Evolutionary conservation across 257 asterid genomes (phyloP).

Genomic region (Fraxinus anomala): DNA sequence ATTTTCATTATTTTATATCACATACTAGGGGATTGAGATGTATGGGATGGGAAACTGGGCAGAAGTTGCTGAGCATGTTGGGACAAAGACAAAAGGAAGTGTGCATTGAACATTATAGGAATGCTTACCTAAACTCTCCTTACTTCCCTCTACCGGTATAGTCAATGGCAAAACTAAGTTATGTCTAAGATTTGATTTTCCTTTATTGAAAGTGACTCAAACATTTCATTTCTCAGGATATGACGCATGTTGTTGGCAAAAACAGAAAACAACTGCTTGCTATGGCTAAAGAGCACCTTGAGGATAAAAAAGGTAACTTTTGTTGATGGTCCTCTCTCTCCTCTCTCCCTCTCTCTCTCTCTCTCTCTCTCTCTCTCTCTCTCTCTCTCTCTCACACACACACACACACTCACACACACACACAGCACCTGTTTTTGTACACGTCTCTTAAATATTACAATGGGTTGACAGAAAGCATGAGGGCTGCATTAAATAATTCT

Average conservation of each 20-base stretch:
- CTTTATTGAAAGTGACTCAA: conserved; percentile 12
- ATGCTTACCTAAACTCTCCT: conserved; percentile 75
- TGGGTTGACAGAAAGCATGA: not conserved
- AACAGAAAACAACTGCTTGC: conserved; percentile 78
- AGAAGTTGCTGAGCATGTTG: conserved; percentile 88
- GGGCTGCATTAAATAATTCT: not conserved
- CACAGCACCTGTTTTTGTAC: not conserved
- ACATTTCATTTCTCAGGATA: conserved; percentile 54
- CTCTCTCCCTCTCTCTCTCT: too few relatives aligned
- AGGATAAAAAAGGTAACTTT: conserved; percentile 68
- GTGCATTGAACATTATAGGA: conserved; percentile 73
- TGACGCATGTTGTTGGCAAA: conserved; percentile 78
- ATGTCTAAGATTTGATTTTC: conserved; percentile 11
- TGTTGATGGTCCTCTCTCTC: conserved; percentile 3
- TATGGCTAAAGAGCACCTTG: conserved; percentile 67
- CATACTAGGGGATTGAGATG: conserved; percentile 75
- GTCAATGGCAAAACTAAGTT: conserved; percentile 25
- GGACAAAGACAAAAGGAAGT: conserved; percentile 76
- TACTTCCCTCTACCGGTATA: conserved; percentile 84
- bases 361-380: conserved; percentile 17
- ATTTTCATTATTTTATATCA: conserved; percentile 26
- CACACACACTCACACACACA: too few relatives aligned
- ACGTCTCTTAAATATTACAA: not conserved
- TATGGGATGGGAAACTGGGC: conserved; percentile 94
- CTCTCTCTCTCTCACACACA: conserved; percentile 1